Conservation (phyloP, 2,329 filamentous ascomycete species). For the Eurotiales sp. region DNA sequence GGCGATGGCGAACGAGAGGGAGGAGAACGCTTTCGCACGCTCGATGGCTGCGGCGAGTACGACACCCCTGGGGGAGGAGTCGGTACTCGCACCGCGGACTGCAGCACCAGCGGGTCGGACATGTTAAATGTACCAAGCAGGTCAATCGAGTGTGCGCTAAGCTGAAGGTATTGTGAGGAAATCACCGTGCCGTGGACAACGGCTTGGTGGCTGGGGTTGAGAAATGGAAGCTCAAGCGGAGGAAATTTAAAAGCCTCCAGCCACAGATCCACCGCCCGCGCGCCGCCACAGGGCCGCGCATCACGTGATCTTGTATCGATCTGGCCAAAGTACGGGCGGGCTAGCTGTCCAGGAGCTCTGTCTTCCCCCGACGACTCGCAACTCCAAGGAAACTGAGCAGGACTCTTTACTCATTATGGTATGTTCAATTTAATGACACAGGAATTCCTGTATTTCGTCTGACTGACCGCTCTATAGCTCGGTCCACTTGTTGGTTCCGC, state of each 20-base stretch:
- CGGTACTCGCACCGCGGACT: constrained; percentile 57
- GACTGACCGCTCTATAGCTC: constrained; percentile 57
- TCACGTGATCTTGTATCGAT: constrained; percentile 13
- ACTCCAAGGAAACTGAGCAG: background rate
- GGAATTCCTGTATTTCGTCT: too few species aligned
- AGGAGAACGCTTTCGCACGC: constrained; percentile 56
- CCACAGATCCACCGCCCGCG: background rate
- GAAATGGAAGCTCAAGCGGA: background rate
- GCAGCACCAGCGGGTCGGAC: constrained; percentile 46
- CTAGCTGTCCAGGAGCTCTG: background rate
- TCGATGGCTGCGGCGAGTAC: constrained; percentile 46
- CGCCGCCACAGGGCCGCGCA: too few species aligned
- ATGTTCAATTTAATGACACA: too few species aligned
- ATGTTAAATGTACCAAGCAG: constrained; percentile 22
- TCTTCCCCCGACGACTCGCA: too few species aligned
- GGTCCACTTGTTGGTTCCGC: constrained; percentile 78
- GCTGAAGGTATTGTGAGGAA: background rate
- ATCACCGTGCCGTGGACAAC: constrained; percentile 8
- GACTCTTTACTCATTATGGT: background rate
- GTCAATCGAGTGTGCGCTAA: background rate
- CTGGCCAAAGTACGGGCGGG: constrained; percentile 12
- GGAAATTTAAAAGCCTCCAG: background rate
- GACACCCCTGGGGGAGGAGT: constrained; percentile 51
- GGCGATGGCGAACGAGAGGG: constrained; percentile 53
- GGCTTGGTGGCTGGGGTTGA: constrained; percentile 6